Conservation (phyloP, 1,139 yeast species). For the Nadsonia commutata region DNA sequence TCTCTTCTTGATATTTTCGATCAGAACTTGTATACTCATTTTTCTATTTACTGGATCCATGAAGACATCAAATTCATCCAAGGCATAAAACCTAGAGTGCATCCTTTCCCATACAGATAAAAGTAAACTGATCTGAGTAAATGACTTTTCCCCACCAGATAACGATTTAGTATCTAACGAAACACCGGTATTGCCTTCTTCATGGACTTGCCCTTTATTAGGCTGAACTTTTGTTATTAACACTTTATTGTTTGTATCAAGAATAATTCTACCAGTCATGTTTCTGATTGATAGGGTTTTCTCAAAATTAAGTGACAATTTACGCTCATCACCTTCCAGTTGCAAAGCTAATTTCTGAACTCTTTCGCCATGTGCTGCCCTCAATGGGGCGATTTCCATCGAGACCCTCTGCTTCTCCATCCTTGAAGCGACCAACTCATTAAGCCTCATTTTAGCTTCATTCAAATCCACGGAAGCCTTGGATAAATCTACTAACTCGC, state of each 20-base stretch:
- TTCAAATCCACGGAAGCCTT: constrained; percentile 22
- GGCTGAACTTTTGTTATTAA: constrained; percentile 15
- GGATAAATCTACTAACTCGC: constrained; percentile 15
- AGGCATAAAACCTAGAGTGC: constrained; percentile 74
- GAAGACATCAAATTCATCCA: constrained; percentile 95
- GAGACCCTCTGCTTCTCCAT: constrained; percentile 10
- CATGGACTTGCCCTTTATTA: constrained; percentile 9
- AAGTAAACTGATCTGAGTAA: constrained; percentile 76
- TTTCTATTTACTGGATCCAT: constrained; percentile 91
- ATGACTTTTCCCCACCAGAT: constrained; percentile 95
- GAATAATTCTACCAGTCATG: constrained; percentile 54
- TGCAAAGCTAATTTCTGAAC: not conserved
- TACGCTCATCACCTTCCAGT: not conserved
- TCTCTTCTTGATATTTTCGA: constrained; percentile 47
- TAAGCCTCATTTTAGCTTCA: constrained; percentile 9
- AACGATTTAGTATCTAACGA: constrained; percentile 66
- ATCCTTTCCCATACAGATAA: constrained; percentile 88
- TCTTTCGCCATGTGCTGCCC: constrained; percentile 5
- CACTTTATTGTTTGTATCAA: constrained; percentile 38
- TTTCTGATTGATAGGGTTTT: constrained; percentile 34
- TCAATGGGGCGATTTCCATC: constrained; percentile 3
- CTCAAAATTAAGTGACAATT: constrained; percentile 10
- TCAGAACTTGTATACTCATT: constrained; percentile 61
- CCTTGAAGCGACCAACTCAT: constrained; percentile 20
- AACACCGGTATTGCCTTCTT: constrained; percentile 39